Conservation (phyloP, 345 rosid species). For the Acer negundo region DNA sequence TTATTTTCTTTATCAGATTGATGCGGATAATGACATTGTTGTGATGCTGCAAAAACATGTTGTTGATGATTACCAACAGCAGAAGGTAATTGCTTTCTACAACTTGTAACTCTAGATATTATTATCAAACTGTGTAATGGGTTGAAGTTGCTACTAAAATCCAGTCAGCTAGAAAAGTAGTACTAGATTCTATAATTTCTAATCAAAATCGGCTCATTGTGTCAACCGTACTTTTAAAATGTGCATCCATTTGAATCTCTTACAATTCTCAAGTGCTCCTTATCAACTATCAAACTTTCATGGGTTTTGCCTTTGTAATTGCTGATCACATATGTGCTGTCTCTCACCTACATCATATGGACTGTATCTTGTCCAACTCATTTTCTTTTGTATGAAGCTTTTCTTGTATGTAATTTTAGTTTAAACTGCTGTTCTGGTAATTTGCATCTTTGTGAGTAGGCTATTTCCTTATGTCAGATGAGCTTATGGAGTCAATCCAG, state of each 20-base stretch:
- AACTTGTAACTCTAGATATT: not conserved
- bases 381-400: not conserved
- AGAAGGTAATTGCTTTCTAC: constrained; percentile 59
- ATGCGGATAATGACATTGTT: constrained; percentile 69
- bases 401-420: not conserved
- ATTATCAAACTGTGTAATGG: not conserved
- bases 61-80: constrained; percentile 63
- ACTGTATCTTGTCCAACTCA: not conserved
- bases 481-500: not conserved
- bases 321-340: not conserved
- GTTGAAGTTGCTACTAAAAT: not conserved
- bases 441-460: not conserved
- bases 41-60: constrained; percentile 70
- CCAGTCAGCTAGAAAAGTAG: not conserved
- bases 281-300: not conserved
- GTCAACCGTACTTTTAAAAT: not conserved
- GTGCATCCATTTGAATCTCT: not conserved
- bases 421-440: not conserved
- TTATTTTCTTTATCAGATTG: constrained; percentile 52
- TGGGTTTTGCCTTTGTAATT: constrained; percentile 3
- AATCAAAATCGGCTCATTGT: not conserved
- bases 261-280: constrained; percentile 1
- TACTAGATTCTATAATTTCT: not conserved
- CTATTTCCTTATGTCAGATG: not conserved
- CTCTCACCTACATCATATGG: not conserved